Evolutionary conservation across 345 rosid genomes (phyloP), one percentile per base, ranked within the genome.

Genomic region (Sonneratia alba): DNA sequence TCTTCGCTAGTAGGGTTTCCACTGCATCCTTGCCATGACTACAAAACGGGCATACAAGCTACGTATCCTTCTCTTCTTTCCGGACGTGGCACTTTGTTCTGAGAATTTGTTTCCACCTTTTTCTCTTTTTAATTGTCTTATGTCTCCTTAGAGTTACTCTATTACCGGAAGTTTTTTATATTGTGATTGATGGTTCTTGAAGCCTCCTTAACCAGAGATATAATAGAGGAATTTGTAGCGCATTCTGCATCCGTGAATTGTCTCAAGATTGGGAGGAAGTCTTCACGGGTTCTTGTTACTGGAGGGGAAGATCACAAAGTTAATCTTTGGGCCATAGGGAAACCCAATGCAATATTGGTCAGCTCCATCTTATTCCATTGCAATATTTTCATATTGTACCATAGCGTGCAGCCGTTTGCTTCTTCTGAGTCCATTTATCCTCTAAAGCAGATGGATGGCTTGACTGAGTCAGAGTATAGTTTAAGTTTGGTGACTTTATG

Each of bases 231-330:
- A 79, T 95, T 95, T 79, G 97, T 95, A 78, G 99, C 99, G 21
- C 99, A 95, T 86, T 86, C 97, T 75, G 86, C 96, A 13, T 80
- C 85, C 66, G 97, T 95, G 22, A 95, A 95, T 74, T 95, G 99
- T 78, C 97, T 95, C 32, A 89, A 89, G 87, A 92, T 95, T 75
- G 99, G 99, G 48, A 88, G 97, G 88, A 95, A 95, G 73, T 87
- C 99, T 1, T 92, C 99, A 1, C 83, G 99, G 78, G 93, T 95
- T 83, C 87, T 95, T 18, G 93, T 92, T 16, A 95, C 99, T 0
- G 99, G 97, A 76, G 99, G 99, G 66, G 99, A 95, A 86, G 99
- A 95, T 85, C 93, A 89, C 75, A 95, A 89, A 78, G 99, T 95
- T 70, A 95, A 95, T 84, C 93, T 95, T 68, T 95, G 99, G 99